Evolutionary conservation across 2,329 filamentous ascomycete species (phyloP), one percentile per base, ranked within the genome.

Genomic region (Penicillium sp.): DNA sequence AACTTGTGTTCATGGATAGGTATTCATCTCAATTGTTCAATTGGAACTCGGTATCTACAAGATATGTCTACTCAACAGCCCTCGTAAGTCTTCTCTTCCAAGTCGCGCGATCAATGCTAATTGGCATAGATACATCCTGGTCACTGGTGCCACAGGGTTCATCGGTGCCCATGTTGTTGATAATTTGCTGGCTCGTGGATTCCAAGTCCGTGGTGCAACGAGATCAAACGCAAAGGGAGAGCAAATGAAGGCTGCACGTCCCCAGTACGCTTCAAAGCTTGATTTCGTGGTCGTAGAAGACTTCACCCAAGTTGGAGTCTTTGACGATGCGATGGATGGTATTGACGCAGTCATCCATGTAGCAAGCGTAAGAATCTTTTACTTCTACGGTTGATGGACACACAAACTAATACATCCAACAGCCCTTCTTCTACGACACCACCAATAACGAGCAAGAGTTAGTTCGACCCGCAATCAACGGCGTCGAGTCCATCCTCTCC

Each of bases 381-480:
- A 9, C 25, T 16, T 12, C 12, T 18, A 13, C 18, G 27, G 2
- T 41, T n/a, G 13, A 8, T 6, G n/a, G n/a, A 19, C 16, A 41
- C 10, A 19, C 11, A 3, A 13, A 10, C n/a, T 27, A 16, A 19
- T 2, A 11, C 9, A 22, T 33, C 11, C 8, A n/a, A 16, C 25
- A 74, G 73, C 74, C 74, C 1, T 72, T 75, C 46, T 74, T 68
- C 2, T 76, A 75, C 49, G 58, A 71, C 37, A 70, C 69, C 2
- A 69, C 60, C 13, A 61, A 77, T 52, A 76, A 75, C 46, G 74
- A 77, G 49, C 67, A 73, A 31, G 62, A 64, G 41, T 63, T 78
- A 0, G 65, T 78, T 2, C 47, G 67, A 3, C 76, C 76, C 0
- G 75, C 75, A 1, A 73, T 78, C 27, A 73, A 75, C 34, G 75